Percentiles rank a stretch among this genome's conserved stretches.
These are phyloP conservation scores for Iodosphaeria phyllophila DNA, from an alignment of 2,329 filamentous ascomycete species.

Conservation along the genomic window DNA sequence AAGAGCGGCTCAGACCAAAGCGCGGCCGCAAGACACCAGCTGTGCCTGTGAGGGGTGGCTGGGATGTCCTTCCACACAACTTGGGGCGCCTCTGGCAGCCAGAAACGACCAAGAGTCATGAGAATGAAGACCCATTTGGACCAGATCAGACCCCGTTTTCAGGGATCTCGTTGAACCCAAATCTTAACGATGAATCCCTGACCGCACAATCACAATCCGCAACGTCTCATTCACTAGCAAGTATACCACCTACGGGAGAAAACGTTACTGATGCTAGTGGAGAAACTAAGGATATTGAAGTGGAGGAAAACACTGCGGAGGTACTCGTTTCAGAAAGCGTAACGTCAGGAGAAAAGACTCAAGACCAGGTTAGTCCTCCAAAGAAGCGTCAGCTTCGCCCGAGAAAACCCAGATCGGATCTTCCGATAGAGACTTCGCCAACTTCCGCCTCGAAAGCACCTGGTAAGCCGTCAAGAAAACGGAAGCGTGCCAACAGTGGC, in stretches of 20 bases:
- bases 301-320: too few relatives aligned
- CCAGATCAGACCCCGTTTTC: background rate
- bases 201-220: background rate
- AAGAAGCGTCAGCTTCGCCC: background rate
- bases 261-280: too few relatives aligned
- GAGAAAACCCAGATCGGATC: background rate
- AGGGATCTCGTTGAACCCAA: background rate
- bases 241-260: too few relatives aligned
- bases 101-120: background rate
- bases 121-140: background rate
- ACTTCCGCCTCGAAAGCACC: background rate
- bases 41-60: slow-evolving; percentile 2
- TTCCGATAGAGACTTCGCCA: slow-evolving; percentile 1
- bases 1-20: background rate
- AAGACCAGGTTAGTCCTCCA: background rate
- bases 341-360: too few relatives aligned
- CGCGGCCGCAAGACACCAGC: background rate
- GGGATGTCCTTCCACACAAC: slow-evolving; percentile 2
- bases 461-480: background rate
- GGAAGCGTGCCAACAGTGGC: background rate
- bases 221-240: too few relatives aligned
- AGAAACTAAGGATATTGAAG: too few relatives aligned
- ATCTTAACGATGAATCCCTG: too few relatives aligned
- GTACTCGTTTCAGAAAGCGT: too few relatives aligned
- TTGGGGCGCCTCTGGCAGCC: slow-evolving; percentile 1